Evolutionary conservation across 768 basidiomycete genomes (phyloP), one percentile per base, ranked within the genome.

Genomic region (Strobilomyces confusus): DNA sequence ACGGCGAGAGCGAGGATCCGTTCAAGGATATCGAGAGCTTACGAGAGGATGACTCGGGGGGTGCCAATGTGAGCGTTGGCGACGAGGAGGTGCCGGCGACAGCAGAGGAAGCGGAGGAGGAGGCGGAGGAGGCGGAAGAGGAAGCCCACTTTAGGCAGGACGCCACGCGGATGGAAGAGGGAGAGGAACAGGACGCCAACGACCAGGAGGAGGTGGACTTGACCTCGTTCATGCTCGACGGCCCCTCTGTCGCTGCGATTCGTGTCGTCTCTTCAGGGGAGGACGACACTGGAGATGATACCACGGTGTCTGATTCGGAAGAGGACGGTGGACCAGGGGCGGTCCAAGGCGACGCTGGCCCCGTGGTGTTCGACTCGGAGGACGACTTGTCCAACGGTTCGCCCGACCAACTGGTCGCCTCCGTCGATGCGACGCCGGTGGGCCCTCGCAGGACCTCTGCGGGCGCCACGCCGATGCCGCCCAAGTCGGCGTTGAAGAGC

Each of bases 1-100:
- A 63, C 73, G 75, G 79, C 38, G 76, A 79, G 40, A 89, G 88
- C 56, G 90, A 92, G 60, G 95, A 98, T 73, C 89, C 92, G 9
- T 98, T 98, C 70, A 81, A 82, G 30, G 94, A 94, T 61, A 87
- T 98, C 49, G 94, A 95, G 65, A 93, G 92, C 61, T 66, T 94
- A 61, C 75, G 80, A 32, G 87, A 88, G 51, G 87, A 87, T 51
- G 77, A 80, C 22, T 69, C 69, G 13, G 66, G 65, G 43, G 71
- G 73, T 14, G 40, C 54, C 19, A 29, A 52, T 15, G 56, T 47
- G 37, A 49, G 44, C 22, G 52, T 37, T 9, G 41, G 34, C 13
- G 38, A 17, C 26, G 42, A 41, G 32, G 51, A 48, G 26, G 49
- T 3, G 4, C 51, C 42, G 47, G 54, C 55, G 50, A 8, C 26